Base-by-base conservation (phyloP, 2,329 filamentous ascomycete genomes). In the Aspergillus melleus region DNA sequence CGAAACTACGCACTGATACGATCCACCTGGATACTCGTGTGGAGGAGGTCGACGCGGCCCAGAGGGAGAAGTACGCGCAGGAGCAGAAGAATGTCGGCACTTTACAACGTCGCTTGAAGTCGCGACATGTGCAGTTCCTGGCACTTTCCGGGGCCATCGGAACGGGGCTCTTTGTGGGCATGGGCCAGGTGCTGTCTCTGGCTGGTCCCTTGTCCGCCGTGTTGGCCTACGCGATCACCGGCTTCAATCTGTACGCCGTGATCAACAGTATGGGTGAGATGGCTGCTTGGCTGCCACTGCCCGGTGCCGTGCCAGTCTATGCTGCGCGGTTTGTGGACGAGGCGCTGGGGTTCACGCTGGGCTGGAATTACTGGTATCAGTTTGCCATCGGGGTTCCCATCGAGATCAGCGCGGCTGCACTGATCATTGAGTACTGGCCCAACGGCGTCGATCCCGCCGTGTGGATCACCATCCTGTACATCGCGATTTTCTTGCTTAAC, bases 241-340 rank as follows among this genome's bases (percentile, higher is more conserved):
- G 80, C 0, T 75, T 80, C 62, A 79, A 81, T 52, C 72, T 83
- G n/a, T 82, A 76, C 66, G 80, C 77, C 54, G 80, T 83, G 30
- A 80, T 82, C 58, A 70, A 70, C 59, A 69, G 67, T 30, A 66
- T 77, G 64, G 76, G 74, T 39, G 76, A 79, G 65, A 76, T 78
- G 74, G 73, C 72, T 9, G 74, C 75, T 12, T 73, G 74, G 62
- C 71, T 77, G 47, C 76, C 76, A 4, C 63, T 76, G 10, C 74
- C 75, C 6, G 76, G 83, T n/a, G 81, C 81, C 5, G 79, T 84
- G 8, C 78, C 81, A 5, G 72, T 81, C 24, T 84, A 83, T 53
- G 80, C 81, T 55, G 79, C 81, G 0, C 79, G 83, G 19, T 86
- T 83, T 62, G 79, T 84, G 32, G 84, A 87, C 65, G 81, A 82